Evolutionary conservation across 148 eudicot species (phyloP), one percentile per base, ranked within the genome.

Genomic region (Diospyros lotus): DNA sequence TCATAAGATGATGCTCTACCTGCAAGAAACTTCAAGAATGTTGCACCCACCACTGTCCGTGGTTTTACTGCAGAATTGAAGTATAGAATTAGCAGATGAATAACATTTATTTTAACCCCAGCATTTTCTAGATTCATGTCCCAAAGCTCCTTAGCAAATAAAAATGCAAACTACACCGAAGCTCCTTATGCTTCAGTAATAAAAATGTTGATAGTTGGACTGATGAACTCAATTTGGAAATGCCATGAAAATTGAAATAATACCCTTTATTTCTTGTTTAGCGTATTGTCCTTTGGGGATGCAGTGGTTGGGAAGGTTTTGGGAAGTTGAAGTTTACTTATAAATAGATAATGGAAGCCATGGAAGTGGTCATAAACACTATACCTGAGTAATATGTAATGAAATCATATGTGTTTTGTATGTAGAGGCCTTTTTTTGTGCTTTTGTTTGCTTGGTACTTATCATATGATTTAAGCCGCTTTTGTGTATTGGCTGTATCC

Each of bases 21-120:
- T 68, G 92, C 72, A 77, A 92, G 93, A 82, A 89, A 89, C 86
- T 91, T 95, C 76, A 95, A 80, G 78, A 95, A 95, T 64, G 85
- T 89, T 73, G 94, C 97, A 38, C 72, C 72, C 39, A 52, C 59
- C 58, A 52, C 39, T 11, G 59, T 38, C 58, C 89, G 82, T 64
- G 98, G 98, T 71, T 93, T 90, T 18, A 87, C 98, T 93, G 90
- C 51, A 90, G 54, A 42, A 28, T 41, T 40, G 46, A 59, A 71
- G 53, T 42, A 15, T 51, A 39, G 62, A 58, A 58, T 75, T 62
- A 56, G 78, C 56, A 55, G 39, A 69, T 62, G 17, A 52, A 60
- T 28, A 45, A 18, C 66, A 39, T 69, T 39, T 40, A 51, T 58
- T 13, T 11, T 43, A 60, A 46, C 5, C 73, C 7, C 52, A 50